phyloP scores from a whole-genome alignment of 164 flowering plant genomes.

The Aristolochia fimbriata region DNA sequence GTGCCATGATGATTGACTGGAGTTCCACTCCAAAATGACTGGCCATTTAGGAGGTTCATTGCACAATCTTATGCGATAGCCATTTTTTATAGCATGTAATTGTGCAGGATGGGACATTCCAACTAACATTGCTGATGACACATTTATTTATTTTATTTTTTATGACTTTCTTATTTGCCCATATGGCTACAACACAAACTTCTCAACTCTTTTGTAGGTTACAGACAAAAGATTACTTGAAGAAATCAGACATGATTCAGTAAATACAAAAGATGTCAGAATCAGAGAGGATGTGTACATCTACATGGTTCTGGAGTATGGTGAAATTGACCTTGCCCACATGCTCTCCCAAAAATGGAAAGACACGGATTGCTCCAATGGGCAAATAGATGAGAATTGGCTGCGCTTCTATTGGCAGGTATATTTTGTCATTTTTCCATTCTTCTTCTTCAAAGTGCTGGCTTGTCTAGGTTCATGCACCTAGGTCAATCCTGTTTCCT shows the following conservation, averaged over 20 bases:
- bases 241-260: conserved; percentile 64
- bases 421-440: neutral
- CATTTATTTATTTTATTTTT: too few relatives aligned
- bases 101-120: too few relatives aligned
- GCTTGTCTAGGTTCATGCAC: neutral
- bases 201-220: conserved; percentile 39
- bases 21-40: too few relatives aligned
- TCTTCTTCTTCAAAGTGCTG: neutral
- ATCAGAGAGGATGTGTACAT: conserved; percentile 84
- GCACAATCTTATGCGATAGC: too few relatives aligned
- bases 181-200: neutral
- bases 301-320: conserved; percentile 97
- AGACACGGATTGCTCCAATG: conserved; percentile 51
- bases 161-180: neutral
- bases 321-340: conserved; percentile 98
- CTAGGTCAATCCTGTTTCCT: too few relatives aligned
- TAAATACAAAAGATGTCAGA: conserved; percentile 63
- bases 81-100: too few relatives aligned
- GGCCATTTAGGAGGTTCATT: too few relatives aligned
- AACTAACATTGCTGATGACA: too few relatives aligned
- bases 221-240: conserved; percentile 75
- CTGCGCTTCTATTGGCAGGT: conserved; percentile 99
- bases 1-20: too few relatives aligned
- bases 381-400: conserved; percentile 87
- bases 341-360: conserved; percentile 96